Conservation (phyloP, 2,329 filamentous ascomycete species). For the Fusarium globosum region DNA sequence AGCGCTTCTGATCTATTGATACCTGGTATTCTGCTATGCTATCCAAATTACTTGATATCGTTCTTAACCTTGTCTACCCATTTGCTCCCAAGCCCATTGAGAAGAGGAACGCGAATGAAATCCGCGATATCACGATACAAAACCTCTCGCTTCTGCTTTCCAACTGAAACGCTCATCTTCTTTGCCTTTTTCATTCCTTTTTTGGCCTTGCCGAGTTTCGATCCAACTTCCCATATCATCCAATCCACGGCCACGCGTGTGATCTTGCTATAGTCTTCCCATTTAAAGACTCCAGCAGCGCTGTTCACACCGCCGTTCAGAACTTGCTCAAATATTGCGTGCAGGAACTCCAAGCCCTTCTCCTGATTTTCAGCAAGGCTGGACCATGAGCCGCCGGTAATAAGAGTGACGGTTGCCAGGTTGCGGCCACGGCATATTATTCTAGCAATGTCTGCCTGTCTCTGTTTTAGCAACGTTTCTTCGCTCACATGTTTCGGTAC, state of each 20-base stretch:
- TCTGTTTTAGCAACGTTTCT: not conserved
- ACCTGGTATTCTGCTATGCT: not conserved
- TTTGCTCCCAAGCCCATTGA: not conserved
- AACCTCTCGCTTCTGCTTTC: not conserved
- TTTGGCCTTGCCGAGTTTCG: slow-evolving; percentile 1
- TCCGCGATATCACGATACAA: slow-evolving; percentile 11
- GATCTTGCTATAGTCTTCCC: slow-evolving; percentile 33
- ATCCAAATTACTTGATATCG: not conserved
- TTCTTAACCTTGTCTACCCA: slow-evolving; percentile 20
- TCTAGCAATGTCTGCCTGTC: slow-evolving; percentile 19
- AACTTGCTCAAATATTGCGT: not conserved
- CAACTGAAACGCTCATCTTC: not conserved
- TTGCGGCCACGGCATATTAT: slow-evolving; percentile 8
- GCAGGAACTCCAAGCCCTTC: not conserved
- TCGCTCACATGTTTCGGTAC: fast-evolving
- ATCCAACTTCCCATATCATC: slow-evolving; percentile 17
- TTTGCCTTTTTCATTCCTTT: slow-evolving; percentile 16
- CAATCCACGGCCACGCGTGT: not conserved
- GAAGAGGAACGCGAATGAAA: not conserved
- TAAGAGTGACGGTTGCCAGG: slow-evolving; percentile 9
- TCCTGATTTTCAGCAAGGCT: not conserved
- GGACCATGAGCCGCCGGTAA: not conserved
- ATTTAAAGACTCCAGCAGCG: not conserved
- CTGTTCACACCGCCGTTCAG: not conserved
- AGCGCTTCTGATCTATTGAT: no score